Percentiles rank a stretch among this genome's conserved stretches.
phyloP scores from a whole-genome alignment of 805 yeast genomes.

The Suhomyces sp. region DNA sequence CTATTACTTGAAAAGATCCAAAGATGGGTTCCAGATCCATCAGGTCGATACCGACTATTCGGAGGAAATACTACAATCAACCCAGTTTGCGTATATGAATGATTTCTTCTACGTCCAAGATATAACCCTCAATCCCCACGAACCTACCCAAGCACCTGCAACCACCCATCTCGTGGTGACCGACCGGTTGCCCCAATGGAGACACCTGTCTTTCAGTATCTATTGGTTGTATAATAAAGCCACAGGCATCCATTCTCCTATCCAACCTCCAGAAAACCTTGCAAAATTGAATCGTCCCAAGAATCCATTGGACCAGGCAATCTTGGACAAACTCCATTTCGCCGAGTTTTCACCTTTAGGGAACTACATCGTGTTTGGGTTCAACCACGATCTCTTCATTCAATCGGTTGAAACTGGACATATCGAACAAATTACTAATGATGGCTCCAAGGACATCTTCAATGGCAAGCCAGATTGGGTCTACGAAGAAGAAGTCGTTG shows the following conservation, averaged over 20 bases:
- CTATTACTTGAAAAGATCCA: slow-evolving; percentile 24
- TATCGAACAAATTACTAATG: slow-evolving; percentile 55
- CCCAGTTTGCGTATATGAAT: slow-evolving; percentile 44
- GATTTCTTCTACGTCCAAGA: slow-evolving; percentile 29
- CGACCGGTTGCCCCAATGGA: slow-evolving; percentile 45
- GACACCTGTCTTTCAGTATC: slow-evolving; percentile 36
- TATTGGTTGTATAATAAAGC: slow-evolving; percentile 38
- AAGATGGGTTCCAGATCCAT: slow-evolving; percentile 19
- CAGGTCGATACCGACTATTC: slow-evolving; percentile 27
- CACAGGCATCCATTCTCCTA: slow-evolving; percentile 28
- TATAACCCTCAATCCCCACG: slow-evolving; percentile 38
- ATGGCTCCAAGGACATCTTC: slow-evolving; percentile 70
- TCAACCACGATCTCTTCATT: slow-evolving; percentile 67
- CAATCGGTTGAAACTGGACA: slow-evolving; percentile 34
- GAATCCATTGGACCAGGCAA: slow-evolving; percentile 6
- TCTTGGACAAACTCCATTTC: slow-evolving; percentile 28
- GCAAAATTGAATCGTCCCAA: slow-evolving; percentile 10
- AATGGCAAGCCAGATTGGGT: slow-evolving; percentile 96
- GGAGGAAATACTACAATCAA: slow-evolving; percentile 27
- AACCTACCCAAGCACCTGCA: slow-evolving; percentile 42
- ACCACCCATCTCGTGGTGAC: slow-evolving; percentile 55
- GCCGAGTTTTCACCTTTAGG: slow-evolving; percentile 80
- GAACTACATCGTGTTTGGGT: slow-evolving; percentile 59
- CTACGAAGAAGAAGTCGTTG: slow-evolving; percentile 85
- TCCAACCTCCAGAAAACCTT: slow-evolving; percentile 26